Percentiles rank a stretch among this genome's conserved stretches.
Evolutionary conservation across 768 basidiomycete genomes (phyloP).

Genomic region (Leccinum subtestaceum): DNA sequence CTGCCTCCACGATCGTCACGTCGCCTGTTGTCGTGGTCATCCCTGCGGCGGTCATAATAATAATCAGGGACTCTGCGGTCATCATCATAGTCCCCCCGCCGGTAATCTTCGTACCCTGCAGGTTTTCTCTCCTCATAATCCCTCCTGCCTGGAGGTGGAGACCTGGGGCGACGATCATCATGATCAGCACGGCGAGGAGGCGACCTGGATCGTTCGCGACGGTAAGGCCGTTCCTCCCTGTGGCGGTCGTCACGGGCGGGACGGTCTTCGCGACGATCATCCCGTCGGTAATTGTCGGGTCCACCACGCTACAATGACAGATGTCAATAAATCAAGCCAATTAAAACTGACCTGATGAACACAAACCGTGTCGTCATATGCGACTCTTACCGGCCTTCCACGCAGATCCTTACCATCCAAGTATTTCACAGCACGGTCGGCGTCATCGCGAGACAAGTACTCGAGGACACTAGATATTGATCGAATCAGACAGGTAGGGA

Average conservation of each 20-base stretch:
- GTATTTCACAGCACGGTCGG: conserved; percentile 88
- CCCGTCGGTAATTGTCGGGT: conserved; percentile 73
- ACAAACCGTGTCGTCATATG: conserved; percentile 59
- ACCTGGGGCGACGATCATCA: conserved; percentile 80
- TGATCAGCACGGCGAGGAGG: conserved; percentile 69
- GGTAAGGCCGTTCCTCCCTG: conserved; percentile 50
- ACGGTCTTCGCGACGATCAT: conserved; percentile 65
- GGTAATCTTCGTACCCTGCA: conserved; percentile 90
- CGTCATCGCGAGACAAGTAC: conserved; percentile 84
- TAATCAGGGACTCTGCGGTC: conserved; percentile 80
- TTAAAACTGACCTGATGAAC: background rate
- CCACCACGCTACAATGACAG: conserved; percentile 50
- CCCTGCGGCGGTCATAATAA: conserved; percentile 87
- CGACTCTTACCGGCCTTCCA: conserved; percentile 74
- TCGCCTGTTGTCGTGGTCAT: conserved; percentile 55
- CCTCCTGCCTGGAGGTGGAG: conserved; percentile 71
- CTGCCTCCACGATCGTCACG: conserved; percentile 70
- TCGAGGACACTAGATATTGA: conserved; percentile 70
- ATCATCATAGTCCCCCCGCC: conserved; percentile 78
- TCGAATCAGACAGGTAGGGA: conserved; percentile 1
- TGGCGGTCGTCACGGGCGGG: conserved; percentile 52
- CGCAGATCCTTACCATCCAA: conserved; percentile 86
- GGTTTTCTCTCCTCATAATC: conserved; percentile 82
- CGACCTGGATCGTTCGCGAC: conserved; percentile 83
- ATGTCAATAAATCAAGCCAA: background rate